These are phyloP conservation scores for Pseudevernia furfuracea DNA, from an alignment of 495 filamentous ascomycete genomes.

Conservation along the genomic window DNA sequence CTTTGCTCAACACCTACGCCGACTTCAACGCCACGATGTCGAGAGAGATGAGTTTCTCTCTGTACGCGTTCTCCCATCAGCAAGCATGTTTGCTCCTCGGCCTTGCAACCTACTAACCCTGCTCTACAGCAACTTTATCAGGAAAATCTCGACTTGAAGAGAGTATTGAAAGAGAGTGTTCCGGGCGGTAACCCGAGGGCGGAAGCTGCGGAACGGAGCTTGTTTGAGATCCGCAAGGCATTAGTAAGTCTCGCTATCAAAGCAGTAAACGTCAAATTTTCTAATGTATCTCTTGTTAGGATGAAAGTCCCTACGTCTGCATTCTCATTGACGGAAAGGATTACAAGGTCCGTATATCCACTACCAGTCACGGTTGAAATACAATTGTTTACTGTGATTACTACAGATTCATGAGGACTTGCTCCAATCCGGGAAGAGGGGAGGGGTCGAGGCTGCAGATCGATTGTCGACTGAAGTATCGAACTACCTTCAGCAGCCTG, in stretches of 20 bases:
- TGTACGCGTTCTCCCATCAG: background rate
- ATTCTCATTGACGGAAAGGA: constrained; percentile 57
- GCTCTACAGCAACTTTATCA: constrained; percentile 1
- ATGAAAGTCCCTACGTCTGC: constrained; percentile 52
- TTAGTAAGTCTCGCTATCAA: background rate
- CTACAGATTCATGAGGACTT: constrained; percentile 48
- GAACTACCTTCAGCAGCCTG: constrained; percentile 39
- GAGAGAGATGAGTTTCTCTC: constrained; percentile 5
- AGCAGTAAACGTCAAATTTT: background rate
- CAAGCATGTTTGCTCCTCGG: too few species aligned
- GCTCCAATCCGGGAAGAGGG: constrained; percentile 44
- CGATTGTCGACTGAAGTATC: constrained; percentile 45
- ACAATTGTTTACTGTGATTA: background rate
- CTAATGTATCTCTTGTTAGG: constrained; percentile 24
- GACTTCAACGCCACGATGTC: background rate
- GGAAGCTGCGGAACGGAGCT: constrained; percentile 7
- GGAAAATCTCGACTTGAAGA: background rate
- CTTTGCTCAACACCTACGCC: background rate
- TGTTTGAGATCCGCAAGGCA: constrained; percentile 3
- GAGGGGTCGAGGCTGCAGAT: constrained; percentile 50
- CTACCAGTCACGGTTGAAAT: background rate
- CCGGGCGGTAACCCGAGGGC: background rate
- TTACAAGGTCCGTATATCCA: constrained; percentile 37
- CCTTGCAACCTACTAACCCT: background rate
- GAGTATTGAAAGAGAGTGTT: background rate